These are phyloP conservation scores for Melastoma malabathricum DNA, from an alignment of 345 rosid species.

Conservation along the genomic window DNA sequence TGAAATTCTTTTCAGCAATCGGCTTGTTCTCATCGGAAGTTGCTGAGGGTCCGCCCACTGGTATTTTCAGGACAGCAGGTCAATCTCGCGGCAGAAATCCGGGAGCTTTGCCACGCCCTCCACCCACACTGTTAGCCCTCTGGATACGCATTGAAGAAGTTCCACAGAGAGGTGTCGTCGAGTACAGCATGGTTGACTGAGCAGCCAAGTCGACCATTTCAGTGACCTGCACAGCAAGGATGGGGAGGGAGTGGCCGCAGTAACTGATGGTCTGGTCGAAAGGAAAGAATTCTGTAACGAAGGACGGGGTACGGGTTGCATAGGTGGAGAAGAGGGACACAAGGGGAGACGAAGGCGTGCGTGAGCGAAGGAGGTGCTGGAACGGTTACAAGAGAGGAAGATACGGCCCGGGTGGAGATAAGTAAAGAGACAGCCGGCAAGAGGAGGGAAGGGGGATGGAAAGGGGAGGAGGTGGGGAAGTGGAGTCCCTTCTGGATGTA, in stretches of 20 bases:
- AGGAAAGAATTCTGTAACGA: constrained; percentile 60
- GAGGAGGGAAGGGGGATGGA: constrained; percentile 54
- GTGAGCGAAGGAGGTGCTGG: constrained; percentile 53
- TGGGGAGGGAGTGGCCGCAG: constrained; percentile 56
- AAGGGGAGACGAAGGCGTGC: constrained; percentile 35
- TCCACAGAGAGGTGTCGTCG: constrained; percentile 94
- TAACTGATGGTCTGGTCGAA: constrained; percentile 59
- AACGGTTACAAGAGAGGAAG: constrained; percentile 53
- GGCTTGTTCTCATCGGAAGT: constrained; percentile 58
- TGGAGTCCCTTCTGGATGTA: constrained; percentile 86
- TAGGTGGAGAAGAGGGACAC: constrained; percentile 26
- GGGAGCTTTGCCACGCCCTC: constrained; percentile 31
- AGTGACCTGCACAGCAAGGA: constrained; percentile 79
- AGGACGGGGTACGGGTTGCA: constrained; percentile 35
- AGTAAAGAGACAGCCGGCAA: constrained; percentile 71
- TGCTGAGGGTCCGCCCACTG: constrained; percentile 63
- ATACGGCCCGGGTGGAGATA: constrained; percentile 29
- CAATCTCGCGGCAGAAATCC: constrained; percentile 50
- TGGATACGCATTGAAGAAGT: constrained; percentile 77
- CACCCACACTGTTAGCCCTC: constrained; percentile 41
- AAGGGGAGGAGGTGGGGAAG: constrained; percentile 31
- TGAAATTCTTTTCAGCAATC: constrained; percentile 65
- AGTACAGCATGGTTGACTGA: constrained; percentile 62
- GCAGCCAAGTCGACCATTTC: constrained; percentile 61
- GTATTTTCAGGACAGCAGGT: constrained; percentile 46